Percentiles rank a stretch among this genome's conserved stretches.
Evolutionary conservation across 1,284 basidiomycete genomes (phyloP).

Genomic region (Cryptococcus floricola): DNA sequence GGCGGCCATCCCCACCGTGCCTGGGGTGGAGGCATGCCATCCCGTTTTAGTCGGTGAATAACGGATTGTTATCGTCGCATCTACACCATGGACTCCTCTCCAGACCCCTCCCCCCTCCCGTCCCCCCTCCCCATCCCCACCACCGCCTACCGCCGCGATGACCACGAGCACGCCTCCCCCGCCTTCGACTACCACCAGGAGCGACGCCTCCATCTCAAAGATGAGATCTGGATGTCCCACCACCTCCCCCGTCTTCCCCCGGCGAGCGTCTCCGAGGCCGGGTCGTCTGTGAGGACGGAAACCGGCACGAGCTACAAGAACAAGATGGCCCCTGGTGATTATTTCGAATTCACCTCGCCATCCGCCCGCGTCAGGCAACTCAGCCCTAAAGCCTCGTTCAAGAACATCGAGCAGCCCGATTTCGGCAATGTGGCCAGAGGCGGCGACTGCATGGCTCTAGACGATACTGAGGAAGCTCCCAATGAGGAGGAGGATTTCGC

Average conservation of each 20-base stretch:
- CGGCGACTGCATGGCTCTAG: conserved; percentile 12
- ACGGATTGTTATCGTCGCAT: not conserved
- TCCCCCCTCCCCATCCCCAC: conserved; percentile 11
- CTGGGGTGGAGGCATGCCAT: not conserved
- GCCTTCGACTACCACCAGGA: conserved; percentile 49
- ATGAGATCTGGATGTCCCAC: conserved; percentile 48
- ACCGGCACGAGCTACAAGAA: conserved; percentile 1
- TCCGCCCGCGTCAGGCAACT: not conserved
- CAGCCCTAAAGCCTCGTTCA: not conserved
- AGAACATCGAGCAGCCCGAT: not conserved
- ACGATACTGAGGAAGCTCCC: not conserved
- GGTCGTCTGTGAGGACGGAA: conserved; percentile 8
- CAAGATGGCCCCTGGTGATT: conserved; percentile 6
- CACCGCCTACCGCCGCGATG: conserved; percentile 1
- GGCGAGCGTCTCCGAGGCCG: conserved; percentile 22
- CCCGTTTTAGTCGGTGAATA: not conserved
- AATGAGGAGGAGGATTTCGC: conserved; percentile 3
- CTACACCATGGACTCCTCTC: conserved; percentile 5
- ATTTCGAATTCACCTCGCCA: conserved; percentile 2
- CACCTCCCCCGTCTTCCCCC: conserved; percentile 42
- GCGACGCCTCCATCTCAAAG: conserved; percentile 40
- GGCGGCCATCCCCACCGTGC: too few relatives aligned
- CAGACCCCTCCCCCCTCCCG: conserved; percentile 8
- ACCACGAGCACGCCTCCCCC: conserved; percentile 33
- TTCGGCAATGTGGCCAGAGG: conserved; percentile 11